A percentile compares a stretch with the other conserved stretches of the same genome.
phyloP scores from a whole-genome alignment of 2,329 filamentous ascomycete species.

The Sporothrix sp. region DNA sequence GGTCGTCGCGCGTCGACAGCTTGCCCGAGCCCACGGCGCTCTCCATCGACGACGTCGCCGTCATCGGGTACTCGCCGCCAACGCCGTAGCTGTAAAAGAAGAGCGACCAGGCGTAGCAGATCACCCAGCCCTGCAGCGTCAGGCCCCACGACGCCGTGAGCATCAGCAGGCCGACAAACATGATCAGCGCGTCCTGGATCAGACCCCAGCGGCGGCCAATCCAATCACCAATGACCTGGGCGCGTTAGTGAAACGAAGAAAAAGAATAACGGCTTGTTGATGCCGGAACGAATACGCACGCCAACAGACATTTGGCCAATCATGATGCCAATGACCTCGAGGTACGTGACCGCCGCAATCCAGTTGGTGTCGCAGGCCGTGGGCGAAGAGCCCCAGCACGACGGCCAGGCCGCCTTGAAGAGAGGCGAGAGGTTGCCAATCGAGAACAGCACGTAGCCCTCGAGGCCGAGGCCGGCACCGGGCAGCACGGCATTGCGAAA shows the following conservation, averaged over 20 bases:
- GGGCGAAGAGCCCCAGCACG: conserved; percentile 58
- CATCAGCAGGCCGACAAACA: conserved; percentile 89
- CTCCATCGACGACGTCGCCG: conserved; percentile 90
- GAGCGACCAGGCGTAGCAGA: conserved; percentile 89
- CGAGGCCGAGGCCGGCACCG: conserved; percentile 81
- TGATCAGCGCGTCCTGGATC: conserved; percentile 89
- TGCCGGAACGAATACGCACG: conserved; percentile 33
- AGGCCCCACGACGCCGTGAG: conserved; percentile 84
- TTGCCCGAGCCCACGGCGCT: conserved; percentile 78
- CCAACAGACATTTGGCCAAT: conserved; percentile 84
- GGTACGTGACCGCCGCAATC: conserved; percentile 76
- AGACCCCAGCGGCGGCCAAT: conserved; percentile 89
- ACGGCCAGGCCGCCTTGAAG: conserved; percentile 63
- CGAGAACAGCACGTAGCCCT: conserved; percentile 94
- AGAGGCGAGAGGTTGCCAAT: conserved; percentile 87
- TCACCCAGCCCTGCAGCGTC: conserved; percentile 86
- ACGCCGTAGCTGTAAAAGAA: conserved; percentile 74
- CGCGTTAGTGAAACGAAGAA: background rate
- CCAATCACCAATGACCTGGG: conserved; percentile 53
- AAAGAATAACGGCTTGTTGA: background rate
- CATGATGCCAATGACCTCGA: conserved; percentile 93
- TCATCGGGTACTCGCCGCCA: conserved; percentile 93
- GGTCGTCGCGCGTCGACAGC: conserved; percentile 82
- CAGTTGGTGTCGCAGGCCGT: conserved; percentile 67
- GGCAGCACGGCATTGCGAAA: conserved; percentile 85